Base-by-base conservation (phyloP, 306 rosid species). In the Pueraria montana region DNA sequence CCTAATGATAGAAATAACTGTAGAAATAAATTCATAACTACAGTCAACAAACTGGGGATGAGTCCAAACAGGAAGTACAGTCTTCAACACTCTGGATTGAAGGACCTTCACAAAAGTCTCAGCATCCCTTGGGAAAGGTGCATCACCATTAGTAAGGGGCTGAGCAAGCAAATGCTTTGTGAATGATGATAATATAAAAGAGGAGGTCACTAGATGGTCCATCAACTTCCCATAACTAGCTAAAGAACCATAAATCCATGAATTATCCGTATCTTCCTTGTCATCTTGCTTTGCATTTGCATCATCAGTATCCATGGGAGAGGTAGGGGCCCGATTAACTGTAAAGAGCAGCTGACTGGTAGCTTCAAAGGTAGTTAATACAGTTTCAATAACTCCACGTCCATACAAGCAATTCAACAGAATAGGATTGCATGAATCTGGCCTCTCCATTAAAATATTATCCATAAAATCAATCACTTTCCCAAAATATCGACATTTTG, bases 291-390 rank as follows among this genome's bases (percentile, higher is more conserved):
- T 92, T 61, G 72, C 81, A 88, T 80, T 88, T 80, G 79, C 89
- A 80, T 92, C 97, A 83, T 96, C 99, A 18, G 95, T 96, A 82
- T 96, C 99, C 99, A 96, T 96, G 58, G 98, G 99, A 4, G 98
- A 94, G 69, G 95, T 92, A 82, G 97, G 97, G 67, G 87, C 84
- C 74, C 97, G 81, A 71, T 91, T 93, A 26, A 92, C 91, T 4
- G 97, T 83, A 83, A 94, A 92, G 80, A 92, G 95, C 83, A 96
- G 87, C 85, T 96, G 97, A 85, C 99, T 96, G 65, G 99, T 96
- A 67, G 99, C 99, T 85, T 91, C 99, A 91, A 96, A 96, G 64
- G 99, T 96, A 71, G 98, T 96, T 91, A 96, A 85, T 48, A 96
- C 92, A 85, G 90, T 92, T 62, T 89, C 92, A 85, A 91, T 58